Evolutionary conservation across 23 red algal genomes (phyloP).

Genomic region (Cyanidioschyzon merolae): DNA sequence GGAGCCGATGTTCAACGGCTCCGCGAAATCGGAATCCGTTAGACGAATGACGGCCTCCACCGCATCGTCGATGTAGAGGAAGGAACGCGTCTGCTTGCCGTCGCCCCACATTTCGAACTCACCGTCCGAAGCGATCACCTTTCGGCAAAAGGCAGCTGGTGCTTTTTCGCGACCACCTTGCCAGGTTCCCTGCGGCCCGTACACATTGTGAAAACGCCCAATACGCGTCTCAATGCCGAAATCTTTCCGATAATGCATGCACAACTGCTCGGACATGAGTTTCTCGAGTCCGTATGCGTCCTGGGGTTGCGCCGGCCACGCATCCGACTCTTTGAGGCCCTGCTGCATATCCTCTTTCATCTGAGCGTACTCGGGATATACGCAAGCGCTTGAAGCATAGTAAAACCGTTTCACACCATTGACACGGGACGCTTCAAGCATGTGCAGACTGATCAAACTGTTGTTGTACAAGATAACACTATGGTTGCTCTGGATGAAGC

Average conservation of each 20-base stretch:
- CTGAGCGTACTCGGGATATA: constrained; percentile 95
- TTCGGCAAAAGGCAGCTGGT: constrained; percentile 96
- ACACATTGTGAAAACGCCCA: constrained; percentile 99
- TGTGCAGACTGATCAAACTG: constrained; percentile 97
- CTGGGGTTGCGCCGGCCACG: constrained; percentile 99
- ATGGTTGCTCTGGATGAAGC: constrained; percentile 98
- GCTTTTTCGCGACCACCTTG: constrained; percentile 99
- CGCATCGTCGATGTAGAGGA: constrained; percentile 98
- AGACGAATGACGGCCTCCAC: constrained; percentile 98
- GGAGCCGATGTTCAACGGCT: constrained; percentile 94
- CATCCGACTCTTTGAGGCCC: constrained; percentile 92
- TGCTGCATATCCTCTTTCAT: constrained; percentile 77
- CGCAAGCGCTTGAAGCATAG: constrained; percentile 96
- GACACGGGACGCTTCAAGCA: constrained; percentile 77
- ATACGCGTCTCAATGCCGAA: constrained; percentile 94
- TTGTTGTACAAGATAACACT: constrained; percentile 99
- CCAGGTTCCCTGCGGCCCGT: constrained; percentile 98
- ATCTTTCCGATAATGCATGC: constrained; percentile 96
- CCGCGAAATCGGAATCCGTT: constrained; percentile 95
- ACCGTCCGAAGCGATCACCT: constrained; percentile 66
- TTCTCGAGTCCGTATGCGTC: constrained; percentile 99
- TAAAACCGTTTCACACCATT: constrained; percentile 87
- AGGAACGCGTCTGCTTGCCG: constrained; percentile 98
- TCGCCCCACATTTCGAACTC: constrained; percentile 99
- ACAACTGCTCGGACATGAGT: constrained; percentile 95